Conservation (phyloP, 345 rosid genomes). For the Syzygium aqueum region DNA sequence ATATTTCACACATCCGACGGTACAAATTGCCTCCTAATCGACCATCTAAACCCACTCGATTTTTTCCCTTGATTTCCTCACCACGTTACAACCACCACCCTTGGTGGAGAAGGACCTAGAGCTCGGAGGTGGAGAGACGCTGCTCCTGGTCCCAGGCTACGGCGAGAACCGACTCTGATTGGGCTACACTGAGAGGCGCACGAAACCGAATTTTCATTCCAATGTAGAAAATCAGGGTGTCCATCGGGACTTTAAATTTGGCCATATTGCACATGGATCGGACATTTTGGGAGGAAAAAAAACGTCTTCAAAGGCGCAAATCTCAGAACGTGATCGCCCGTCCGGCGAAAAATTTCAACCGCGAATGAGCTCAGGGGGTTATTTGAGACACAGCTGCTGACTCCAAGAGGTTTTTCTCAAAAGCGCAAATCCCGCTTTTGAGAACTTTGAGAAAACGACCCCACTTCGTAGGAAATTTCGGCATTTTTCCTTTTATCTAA, state of each 20-base stretch:
- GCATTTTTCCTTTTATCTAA: not conserved
- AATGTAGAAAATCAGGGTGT: not conserved
- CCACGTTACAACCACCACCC: not conserved
- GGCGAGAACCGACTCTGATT: not conserved
- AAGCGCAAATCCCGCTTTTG: not conserved
- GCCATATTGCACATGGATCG: not conserved
- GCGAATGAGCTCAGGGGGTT: not conserved
- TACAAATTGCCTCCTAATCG: not conserved
- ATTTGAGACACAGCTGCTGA: not conserved
- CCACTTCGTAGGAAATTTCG: not conserved
- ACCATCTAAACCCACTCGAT: not conserved
- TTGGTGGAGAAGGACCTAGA: not conserved
- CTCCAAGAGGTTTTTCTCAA: not conserved
- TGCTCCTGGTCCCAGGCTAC: not conserved
- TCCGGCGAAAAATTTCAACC: not conserved
- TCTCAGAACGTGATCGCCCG: not conserved
- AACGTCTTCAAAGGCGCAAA: not conserved
- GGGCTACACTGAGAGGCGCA: not conserved
- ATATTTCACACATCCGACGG: not conserved
- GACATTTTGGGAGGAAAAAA: not conserved
- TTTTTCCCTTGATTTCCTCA: not conserved
- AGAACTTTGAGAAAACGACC: not conserved
- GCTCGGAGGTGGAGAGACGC: not conserved
- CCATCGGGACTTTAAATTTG: not conserved
- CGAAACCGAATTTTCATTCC: not conserved